Base-by-base conservation (phyloP, 192 early-diverging fungal species). In the Entomortierella beljakovae region DNA sequence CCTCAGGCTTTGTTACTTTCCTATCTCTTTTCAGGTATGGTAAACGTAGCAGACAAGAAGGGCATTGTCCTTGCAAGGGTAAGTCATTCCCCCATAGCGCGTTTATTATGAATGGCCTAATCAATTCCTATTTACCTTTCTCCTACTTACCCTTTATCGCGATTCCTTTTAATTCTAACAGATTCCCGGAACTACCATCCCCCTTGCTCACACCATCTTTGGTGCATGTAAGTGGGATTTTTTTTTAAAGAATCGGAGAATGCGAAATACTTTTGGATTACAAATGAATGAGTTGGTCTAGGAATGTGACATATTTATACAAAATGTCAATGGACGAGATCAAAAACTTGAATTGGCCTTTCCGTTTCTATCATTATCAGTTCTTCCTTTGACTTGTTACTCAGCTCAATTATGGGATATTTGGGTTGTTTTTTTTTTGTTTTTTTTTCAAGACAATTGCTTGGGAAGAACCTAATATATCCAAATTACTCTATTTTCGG, bases 21-120 rank as follows among this genome's bases (percentile, higher is more conserved):
- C 25, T 52, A 50, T 53, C 59, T 54, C 46, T 28, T 23, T n/a
- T 33, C 48, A 35, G 42, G 34, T 43, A 79, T 79, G 75, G 75
- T 57, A 28, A 43, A 32, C 51, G 49, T 56, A 48, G 53, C 61
- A 69, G 75, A 79, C 59, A 79, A 70, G 57, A 79, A 79, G 67
- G 75, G 75, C 53, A 46, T 79, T 31, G 62, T 79, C 62, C 66
- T 79, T 28, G 75, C 75, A 61, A 69, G 75, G 68, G 75, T 79
- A 70, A 59, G 75, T 25, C 4, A 25, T 18, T 28, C 34, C 29
- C n/a, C n/a, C n/a, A n/a, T n/a, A 23, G 23, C n/a, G n/a, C n/a
- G n/a, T n/a, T n/a, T n/a, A n/a, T n/a, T n/a, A n/a, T n/a, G n/a
- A n/a, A n/a, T n/a, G n/a, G n/a, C n/a, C n/a, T n/a, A 23, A 11